A percentile compares a stretch with the other conserved stretches of the same genome.
Evolutionary conservation across 2,329 filamentous ascomycete species (phyloP).

Genomic region (Alternaria longipes): DNA sequence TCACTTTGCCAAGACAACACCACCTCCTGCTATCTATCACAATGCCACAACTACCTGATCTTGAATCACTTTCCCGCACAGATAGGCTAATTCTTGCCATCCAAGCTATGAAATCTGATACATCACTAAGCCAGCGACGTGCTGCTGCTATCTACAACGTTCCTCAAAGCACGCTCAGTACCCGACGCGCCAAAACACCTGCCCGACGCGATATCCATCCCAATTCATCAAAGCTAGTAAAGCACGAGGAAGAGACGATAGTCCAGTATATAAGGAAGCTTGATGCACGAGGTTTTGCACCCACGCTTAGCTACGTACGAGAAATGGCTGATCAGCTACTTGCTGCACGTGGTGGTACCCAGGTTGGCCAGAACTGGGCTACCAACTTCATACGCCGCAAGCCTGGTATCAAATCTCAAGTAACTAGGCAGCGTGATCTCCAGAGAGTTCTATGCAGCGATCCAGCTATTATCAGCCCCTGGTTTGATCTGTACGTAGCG

Average conservation of each 20-base stretch:
- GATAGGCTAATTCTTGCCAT: neutral
- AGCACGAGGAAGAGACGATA: neutral
- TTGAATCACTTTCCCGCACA: neutral
- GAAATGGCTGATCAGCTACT: neutral
- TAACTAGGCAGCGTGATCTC: too few relatives aligned
- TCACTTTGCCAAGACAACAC: neutral
- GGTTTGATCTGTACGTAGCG: conserved; percentile 18
- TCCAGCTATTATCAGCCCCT: conserved; percentile 9
- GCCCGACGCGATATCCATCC: neutral
- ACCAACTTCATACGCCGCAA: too few relatives aligned
- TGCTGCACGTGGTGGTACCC: neutral
- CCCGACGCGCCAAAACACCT: neutral
- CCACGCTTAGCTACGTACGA: neutral
- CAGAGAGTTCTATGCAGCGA: conserved; percentile 13
- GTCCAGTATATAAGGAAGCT: neutral
- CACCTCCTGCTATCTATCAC: neutral
- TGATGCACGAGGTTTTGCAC: neutral
- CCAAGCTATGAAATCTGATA: neutral
- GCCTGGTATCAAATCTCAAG: too few relatives aligned
- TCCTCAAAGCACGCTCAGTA: neutral
- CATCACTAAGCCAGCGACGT: neutral
- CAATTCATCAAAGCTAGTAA: neutral
- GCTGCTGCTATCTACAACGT: neutral
- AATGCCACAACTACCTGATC: neutral
- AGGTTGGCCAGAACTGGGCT: too few relatives aligned